Evolutionary conservation across 805 yeast species (phyloP).

Genomic region (Phaffomyces opuntiae): DNA sequence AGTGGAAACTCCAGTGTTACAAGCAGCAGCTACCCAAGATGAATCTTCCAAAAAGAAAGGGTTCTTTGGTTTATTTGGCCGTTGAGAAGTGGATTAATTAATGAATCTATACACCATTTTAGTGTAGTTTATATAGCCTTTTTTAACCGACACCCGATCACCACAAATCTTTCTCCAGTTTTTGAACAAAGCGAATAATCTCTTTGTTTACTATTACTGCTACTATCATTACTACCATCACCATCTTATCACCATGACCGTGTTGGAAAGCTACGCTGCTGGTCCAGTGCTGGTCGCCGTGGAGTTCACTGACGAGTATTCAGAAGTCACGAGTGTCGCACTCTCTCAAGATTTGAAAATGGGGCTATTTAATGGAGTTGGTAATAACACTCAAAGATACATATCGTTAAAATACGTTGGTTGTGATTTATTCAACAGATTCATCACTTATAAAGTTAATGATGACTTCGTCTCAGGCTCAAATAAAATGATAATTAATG

Average conservation of each 20-base stretch:
- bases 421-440: conserved; percentile 2
- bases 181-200: not conserved
- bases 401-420: conserved; percentile 17
- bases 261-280: not conserved
- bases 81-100: conserved; percentile 17
- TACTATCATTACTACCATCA: too few species aligned
- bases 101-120: not conserved
- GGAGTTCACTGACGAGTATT: conserved; percentile 1
- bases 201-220: too few species aligned
- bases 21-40: conserved; percentile 3
- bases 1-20: not conserved
- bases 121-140: not conserved
- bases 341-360: conserved; percentile 4
- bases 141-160: not conserved
- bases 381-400: not conserved
- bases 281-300: not conserved
- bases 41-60: conserved; percentile 47
- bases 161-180: not conserved
- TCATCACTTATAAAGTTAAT: conserved; percentile 7
- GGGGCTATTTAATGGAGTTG: not conserved
- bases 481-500: conserved; percentile 3
- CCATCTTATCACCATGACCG: not conserved
- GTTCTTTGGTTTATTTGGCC: conserved; percentile 69
- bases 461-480: conserved; percentile 7
- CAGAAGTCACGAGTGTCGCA: not conserved